Conservation (phyloP, 345 rosid species). For the Pseudoturritis turrita region DNA sequence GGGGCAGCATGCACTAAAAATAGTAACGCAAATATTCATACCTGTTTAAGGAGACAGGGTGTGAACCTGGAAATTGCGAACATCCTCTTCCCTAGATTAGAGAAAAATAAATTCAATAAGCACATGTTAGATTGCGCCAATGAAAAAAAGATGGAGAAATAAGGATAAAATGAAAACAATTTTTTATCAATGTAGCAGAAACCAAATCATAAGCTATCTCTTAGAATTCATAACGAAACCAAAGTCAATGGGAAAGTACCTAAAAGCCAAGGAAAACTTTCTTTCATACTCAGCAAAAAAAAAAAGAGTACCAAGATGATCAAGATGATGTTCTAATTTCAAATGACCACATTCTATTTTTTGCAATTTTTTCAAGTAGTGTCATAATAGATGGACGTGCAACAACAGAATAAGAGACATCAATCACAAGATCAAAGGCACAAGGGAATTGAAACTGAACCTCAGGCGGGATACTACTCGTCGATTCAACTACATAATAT, state of each 20-base stretch:
- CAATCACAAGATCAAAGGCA: not conserved
- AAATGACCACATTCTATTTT: conserved; percentile 6
- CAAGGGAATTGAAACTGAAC: conserved; percentile 4
- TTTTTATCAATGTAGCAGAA: not conserved
- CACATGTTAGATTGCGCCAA: not conserved
- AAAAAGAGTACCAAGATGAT: not conserved
- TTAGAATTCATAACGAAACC: not conserved
- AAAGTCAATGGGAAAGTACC: not conserved
- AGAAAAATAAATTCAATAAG: conserved; percentile 11
- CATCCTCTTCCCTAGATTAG: conserved; percentile 61
- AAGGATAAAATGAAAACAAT: not conserved
- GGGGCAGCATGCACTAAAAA: not conserved
- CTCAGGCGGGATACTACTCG: not conserved
- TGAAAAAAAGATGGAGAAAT: not conserved
- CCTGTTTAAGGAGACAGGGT: conserved; percentile 88
- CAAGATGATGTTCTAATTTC: not conserved
- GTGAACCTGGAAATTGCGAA: conserved; percentile 75
- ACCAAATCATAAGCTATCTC: not conserved
- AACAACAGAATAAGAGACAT: not conserved
- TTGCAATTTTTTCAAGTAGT: not conserved
- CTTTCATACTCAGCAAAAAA: conserved; percentile 1
- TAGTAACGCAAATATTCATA: conserved; percentile 9
- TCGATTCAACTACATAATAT: not conserved
- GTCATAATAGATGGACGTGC: not conserved
- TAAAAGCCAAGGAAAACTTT: not conserved